A percentile compares a stretch with the other conserved stretches of the same genome.
These are phyloP conservation scores for Orychophragmus violaceus DNA, from an alignment of 345 rosid genomes.

Conservation along the genomic window DNA sequence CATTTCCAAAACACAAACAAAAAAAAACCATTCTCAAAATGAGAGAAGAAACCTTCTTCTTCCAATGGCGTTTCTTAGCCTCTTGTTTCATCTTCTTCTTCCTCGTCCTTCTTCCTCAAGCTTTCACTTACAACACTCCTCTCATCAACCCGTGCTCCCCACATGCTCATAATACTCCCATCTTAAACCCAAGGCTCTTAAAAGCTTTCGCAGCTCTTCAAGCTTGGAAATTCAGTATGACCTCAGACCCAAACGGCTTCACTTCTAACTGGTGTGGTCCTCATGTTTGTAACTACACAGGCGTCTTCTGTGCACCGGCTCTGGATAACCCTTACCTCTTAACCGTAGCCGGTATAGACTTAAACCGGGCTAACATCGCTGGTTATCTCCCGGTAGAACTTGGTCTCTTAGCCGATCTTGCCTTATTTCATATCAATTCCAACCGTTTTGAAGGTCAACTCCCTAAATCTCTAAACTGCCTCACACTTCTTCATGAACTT, in stretches of 20 bases:
- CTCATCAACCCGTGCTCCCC: slow-evolving; percentile 15
- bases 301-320: slow-evolving; percentile 76
- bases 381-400: slow-evolving; percentile 65
- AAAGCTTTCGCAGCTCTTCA: slow-evolving; percentile 66
- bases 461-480: slow-evolving; percentile 42
- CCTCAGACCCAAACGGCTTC: slow-evolving; percentile 59
- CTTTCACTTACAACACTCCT: slow-evolving; percentile 21
- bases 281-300: slow-evolving; percentile 77
- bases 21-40: neutral
- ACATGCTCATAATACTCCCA: slow-evolving; percentile 18
- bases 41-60: slow-evolving; percentile 16
- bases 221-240: slow-evolving; percentile 65
- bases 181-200: slow-evolving; percentile 56
- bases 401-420: slow-evolving; percentile 65
- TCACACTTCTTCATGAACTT: slow-evolving; percentile 56
- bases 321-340: slow-evolving; percentile 40
- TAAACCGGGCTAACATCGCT: slow-evolving; percentile 63
- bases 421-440: slow-evolving; percentile 73
- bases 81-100: neutral
- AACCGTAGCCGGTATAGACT: slow-evolving; percentile 82
- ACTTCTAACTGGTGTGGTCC: slow-evolving; percentile 75
- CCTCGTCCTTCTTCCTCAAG: slow-evolving; percentile 15
- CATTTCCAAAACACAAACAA: slow-evolving; percentile 9
- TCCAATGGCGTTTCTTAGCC: slow-evolving; percentile 13
- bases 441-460: slow-evolving; percentile 61